These are phyloP conservation scores for Ogataea salicorniae DNA, from an alignment of 805 yeast genomes.

Conservation along the genomic window DNA sequence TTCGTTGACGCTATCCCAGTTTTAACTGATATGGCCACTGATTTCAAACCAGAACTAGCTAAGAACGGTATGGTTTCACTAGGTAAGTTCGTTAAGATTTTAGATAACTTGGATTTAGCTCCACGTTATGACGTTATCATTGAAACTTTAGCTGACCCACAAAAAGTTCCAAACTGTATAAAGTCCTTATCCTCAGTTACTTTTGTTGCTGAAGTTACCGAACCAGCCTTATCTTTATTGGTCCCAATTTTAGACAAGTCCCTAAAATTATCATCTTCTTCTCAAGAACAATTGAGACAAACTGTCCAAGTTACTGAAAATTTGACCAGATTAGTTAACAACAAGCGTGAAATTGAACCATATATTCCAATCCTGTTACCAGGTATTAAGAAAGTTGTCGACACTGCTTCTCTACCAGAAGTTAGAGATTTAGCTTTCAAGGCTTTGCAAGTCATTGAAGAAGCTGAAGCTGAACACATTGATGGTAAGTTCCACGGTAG, in stretches of 20 bases:
- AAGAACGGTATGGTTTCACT: conserved; percentile 73
- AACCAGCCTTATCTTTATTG: conserved; percentile 83
- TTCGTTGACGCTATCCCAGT: conserved; percentile 79
- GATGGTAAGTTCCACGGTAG: conserved; percentile 78
- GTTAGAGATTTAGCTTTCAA: conserved; percentile 90
- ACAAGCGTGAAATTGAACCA: conserved; percentile 83
- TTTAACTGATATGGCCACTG: conserved; percentile 85
- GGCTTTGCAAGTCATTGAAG: conserved; percentile 76
- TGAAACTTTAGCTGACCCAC: conserved; percentile 86
- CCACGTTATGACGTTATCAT: conserved; percentile 82
- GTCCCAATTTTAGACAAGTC: conserved; percentile 93
- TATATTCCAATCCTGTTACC: conserved; percentile 85
- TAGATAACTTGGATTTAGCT: conserved; percentile 88
- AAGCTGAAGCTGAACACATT: conserved; percentile 65
- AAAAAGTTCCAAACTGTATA: conserved; percentile 82
- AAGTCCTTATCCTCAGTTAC: conserved; percentile 89
- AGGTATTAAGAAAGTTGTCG: conserved; percentile 83
- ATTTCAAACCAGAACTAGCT: conserved; percentile 93
- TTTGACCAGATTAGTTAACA: conserved; percentile 90
- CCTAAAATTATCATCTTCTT: conserved; percentile 75
- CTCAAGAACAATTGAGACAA: conserved; percentile 95
- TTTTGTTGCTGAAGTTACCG: conserved; percentile 97
- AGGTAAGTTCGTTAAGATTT: conserved; percentile 65
- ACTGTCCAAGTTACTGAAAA: conserved; percentile 95
- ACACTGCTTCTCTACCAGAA: conserved; percentile 92